Percentiles rank a stretch among this genome's conserved stretches.
Conservation (phyloP, 2,329 filamentous ascomycete species). For the Epichloe coenophiala region DNA sequence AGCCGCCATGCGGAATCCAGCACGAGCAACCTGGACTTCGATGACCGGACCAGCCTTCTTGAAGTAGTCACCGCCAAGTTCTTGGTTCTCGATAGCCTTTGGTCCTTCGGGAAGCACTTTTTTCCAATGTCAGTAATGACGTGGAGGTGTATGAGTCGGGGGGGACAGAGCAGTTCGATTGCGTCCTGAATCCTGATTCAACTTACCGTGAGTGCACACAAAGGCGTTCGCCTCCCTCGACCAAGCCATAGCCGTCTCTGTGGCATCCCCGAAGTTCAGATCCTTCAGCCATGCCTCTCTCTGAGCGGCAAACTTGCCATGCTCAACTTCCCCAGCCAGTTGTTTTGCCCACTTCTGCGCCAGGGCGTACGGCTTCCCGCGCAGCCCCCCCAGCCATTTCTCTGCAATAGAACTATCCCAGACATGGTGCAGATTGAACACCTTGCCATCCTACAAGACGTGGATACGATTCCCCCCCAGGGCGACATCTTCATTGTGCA, state of each 20-base stretch:
- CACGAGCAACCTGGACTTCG: constrained; percentile 53
- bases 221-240: constrained; percentile 48
- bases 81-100: constrained; percentile 41
- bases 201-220: constrained; percentile 47
- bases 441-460: constrained; percentile 44
- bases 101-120: constrained; percentile 49
- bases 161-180: background rate
- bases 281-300: constrained; percentile 42
- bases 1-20: constrained; percentile 53
- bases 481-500: constrained; percentile 50
- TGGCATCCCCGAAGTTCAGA: constrained; percentile 39
- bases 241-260: constrained; percentile 47
- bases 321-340: constrained; percentile 39
- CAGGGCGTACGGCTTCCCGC: constrained; percentile 33
- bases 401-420: constrained; percentile 62
- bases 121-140: background rate
- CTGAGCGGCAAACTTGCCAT: constrained; percentile 38
- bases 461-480: constrained; percentile 58
- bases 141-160: background rate
- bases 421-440: constrained; percentile 55
- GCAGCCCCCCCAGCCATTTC: constrained; percentile 47
- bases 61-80: constrained; percentile 51
- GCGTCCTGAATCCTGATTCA: background rate
- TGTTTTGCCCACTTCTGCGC: constrained; percentile 43
- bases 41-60: constrained; percentile 49